Evolutionary conservation across 176 grass and related monocot species (phyloP).

Genomic region (Aegilops longissima): DNA sequence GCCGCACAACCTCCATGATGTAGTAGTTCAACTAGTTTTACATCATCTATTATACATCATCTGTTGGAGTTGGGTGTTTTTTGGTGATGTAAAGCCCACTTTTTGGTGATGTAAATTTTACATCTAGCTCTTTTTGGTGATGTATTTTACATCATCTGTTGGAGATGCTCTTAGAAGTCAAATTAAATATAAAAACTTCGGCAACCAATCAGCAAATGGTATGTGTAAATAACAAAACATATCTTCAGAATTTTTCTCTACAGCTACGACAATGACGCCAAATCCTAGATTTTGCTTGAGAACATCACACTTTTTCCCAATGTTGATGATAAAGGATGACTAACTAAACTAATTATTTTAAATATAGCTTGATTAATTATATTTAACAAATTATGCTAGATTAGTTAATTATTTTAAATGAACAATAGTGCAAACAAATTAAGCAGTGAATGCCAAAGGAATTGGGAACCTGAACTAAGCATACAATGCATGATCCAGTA

Average conservation of each 20-base stretch:
- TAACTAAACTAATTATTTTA: background rate
- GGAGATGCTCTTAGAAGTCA: background rate
- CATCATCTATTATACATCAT: too few relatives aligned
- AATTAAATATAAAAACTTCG: conserved; percentile 19
- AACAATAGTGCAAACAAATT: background rate
- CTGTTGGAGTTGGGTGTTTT: too few relatives aligned
- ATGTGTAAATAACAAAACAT: background rate
- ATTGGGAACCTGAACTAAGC: background rate
- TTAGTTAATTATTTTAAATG: conserved; percentile 4
- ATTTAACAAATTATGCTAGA: background rate
- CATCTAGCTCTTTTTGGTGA: too few relatives aligned
- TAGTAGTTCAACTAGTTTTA: too few relatives aligned
- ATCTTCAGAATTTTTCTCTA: background rate
- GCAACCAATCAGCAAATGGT: background rate
- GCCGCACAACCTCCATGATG: too few relatives aligned
- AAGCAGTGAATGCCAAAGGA: conserved; percentile 12
- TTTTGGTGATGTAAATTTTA: too few relatives aligned
- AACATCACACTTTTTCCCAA: background rate
- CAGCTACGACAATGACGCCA: background rate
- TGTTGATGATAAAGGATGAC: background rate
- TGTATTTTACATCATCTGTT: too few relatives aligned
- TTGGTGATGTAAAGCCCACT: too few relatives aligned
- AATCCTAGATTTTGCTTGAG: background rate
- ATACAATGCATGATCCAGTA: conserved; percentile 14
- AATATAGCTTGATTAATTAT: background rate